Percentiles rank a stretch among this genome's conserved stretches.
phyloP scores from a whole-genome alignment of 148 eudicot species.

The Rhododendron mucronatum region DNA sequence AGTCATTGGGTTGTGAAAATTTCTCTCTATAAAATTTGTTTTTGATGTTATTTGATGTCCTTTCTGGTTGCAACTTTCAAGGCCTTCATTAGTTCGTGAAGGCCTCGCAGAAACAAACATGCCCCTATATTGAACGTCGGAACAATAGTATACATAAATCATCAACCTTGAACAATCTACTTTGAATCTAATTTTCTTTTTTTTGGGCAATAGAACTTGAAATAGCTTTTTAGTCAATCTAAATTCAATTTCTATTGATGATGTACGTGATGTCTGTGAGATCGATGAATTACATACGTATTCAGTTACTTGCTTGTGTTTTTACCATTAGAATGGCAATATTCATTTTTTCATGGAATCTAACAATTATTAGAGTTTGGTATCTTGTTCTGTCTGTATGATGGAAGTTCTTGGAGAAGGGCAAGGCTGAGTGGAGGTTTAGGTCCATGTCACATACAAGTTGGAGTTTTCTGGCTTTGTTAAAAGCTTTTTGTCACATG shows the following conservation, averaged over 20 bases:
- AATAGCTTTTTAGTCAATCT: neutral
- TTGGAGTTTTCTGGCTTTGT: constrained; percentile 13
- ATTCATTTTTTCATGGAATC: neutral
- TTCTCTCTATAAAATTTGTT: neutral
- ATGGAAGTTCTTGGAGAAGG: constrained; percentile 15
- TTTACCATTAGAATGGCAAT: neutral
- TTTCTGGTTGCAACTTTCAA: neutral
- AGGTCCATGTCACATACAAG: constrained; percentile 28
- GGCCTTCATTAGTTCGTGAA: neutral
- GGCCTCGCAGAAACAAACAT: neutral
- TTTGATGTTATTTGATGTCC: neutral
- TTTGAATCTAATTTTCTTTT: neutral
- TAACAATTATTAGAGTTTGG: constrained; percentile 11
- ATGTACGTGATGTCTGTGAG: neutral
- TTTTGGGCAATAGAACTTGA: neutral
- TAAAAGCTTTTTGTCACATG: constrained; percentile 22
- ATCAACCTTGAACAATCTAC: neutral
- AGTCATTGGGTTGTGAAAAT: neutral
- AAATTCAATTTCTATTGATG: neutral
- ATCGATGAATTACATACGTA: neutral
- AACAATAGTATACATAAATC: neutral
- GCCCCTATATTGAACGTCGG: neutral
- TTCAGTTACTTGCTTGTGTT: neutral
- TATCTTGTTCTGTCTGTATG: constrained; percentile 16
- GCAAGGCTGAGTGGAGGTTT: constrained; percentile 7